Conservation (phyloP, 2,329 filamentous ascomycete species). For the Apiospora aurea region DNA sequence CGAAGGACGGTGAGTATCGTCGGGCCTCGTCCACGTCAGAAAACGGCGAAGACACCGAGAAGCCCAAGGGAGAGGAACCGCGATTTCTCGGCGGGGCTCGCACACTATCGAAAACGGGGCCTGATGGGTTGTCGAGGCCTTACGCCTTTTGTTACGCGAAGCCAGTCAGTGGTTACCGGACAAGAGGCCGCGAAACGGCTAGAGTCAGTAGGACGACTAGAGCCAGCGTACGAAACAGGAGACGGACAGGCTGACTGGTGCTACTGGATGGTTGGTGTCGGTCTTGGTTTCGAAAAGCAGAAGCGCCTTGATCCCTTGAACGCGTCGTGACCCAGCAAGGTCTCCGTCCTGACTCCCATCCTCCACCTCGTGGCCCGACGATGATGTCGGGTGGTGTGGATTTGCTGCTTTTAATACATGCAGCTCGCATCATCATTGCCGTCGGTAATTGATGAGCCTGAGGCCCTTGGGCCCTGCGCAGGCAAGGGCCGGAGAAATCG, state of each 20-base stretch:
- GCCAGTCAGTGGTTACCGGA: constrained; percentile 2
- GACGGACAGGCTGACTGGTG: not conserved
- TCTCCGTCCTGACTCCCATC: not conserved
- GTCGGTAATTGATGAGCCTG: constrained; percentile 1
- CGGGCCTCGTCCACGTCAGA: constrained; percentile 21
- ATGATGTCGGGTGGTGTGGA: not conserved
- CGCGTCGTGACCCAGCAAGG: not conserved
- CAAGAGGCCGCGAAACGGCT: constrained; percentile 14
- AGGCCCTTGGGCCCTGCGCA: not conserved
- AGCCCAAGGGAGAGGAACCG: constrained; percentile 9
- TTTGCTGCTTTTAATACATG: constrained; percentile 10
- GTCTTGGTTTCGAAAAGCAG: not conserved
- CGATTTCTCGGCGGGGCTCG: constrained; percentile 7
- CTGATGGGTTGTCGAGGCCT: constrained; percentile 5
- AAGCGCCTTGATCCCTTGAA: constrained; percentile 7
- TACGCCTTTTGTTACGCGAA: not conserved
- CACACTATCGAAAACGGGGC: constrained; percentile 9
- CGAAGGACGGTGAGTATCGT: constrained; percentile 18
- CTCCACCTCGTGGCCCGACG: not conserved
- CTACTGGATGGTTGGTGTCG: not conserved
- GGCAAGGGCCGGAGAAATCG: constrained; percentile 23
- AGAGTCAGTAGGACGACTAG: constrained; percentile 1
- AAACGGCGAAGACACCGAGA: constrained; percentile 9
- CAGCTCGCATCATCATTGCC: constrained; percentile 20
- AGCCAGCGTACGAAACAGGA: not conserved